Evolutionary conservation across 257 asterid genomes (phyloP).

Genomic region (Fraxinus anomala): DNA sequence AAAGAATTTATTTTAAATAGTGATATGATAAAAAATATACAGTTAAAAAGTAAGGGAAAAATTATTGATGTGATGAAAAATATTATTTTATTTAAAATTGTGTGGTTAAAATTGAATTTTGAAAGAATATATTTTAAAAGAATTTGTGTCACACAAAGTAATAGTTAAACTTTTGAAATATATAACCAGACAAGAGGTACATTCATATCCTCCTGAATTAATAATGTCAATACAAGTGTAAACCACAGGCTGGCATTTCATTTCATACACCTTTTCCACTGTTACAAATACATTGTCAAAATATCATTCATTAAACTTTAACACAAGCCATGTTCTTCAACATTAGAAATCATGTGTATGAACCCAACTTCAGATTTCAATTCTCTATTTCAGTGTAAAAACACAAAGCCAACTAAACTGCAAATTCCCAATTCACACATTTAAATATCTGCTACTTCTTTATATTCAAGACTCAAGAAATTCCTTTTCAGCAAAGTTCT

Average conservation of each 20-base stretch:
- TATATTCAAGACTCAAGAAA: not conserved
- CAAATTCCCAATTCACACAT: not conserved
- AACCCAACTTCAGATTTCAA: slow-evolving; percentile 8
- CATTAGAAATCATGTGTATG: slow-evolving; percentile 9
- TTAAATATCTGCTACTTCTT: not conserved
- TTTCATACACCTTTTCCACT: slow-evolving; percentile 8
- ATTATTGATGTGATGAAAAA: too few species aligned
- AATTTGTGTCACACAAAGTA: too few species aligned
- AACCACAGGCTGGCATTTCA: slow-evolving; percentile 33
- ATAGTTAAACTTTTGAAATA: not conserved
- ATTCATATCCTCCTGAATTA: not conserved
- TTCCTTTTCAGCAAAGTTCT: not conserved
- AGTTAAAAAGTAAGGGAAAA: too few species aligned
- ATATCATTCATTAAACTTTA: not conserved
- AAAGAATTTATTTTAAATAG: too few species aligned
- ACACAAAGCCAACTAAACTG: too few species aligned
- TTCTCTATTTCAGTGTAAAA: not conserved
- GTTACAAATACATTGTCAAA: slow-evolving; percentile 11
- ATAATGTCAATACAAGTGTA: slow-evolving; percentile 23
- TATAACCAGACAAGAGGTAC: slow-evolving; percentile 12
- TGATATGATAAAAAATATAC: too few species aligned
- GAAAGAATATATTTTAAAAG: too few species aligned
- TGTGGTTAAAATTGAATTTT: too few species aligned
- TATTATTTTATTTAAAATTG: too few species aligned
- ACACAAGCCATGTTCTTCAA: not conserved